Percentiles rank a stretch among this genome's conserved stretches.
phyloP scores from a whole-genome alignment of 495 filamentous ascomycete genomes.

The Melanomma pulvis-pyrius region DNA sequence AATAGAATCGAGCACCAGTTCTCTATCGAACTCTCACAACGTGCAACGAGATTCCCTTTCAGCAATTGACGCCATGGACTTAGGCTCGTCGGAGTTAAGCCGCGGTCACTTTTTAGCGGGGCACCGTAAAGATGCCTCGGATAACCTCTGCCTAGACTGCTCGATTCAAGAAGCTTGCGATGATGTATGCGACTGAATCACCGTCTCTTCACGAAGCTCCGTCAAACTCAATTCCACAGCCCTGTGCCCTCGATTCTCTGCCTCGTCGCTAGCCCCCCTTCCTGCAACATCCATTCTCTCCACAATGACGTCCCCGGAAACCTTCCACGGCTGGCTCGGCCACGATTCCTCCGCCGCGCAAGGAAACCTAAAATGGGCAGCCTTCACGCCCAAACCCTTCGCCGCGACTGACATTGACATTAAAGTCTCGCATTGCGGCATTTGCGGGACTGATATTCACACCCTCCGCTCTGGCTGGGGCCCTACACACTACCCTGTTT shows the following conservation, averaged over 20 bases:
- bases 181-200: conserved; percentile 1
- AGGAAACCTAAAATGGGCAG: conserved; percentile 71
- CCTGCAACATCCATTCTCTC: background rate
- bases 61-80: background rate
- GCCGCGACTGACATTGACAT: conserved; percentile 53
- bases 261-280: background rate
- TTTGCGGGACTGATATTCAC: conserved; percentile 31
- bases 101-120: background rate
- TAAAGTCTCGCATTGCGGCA: conserved; percentile 30
- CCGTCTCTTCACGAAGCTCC: background rate
- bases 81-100: background rate
- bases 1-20: no score
- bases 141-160: conserved; percentile 8
- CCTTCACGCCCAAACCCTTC: conserved; percentile 68
- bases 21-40: no score
- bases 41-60: no score
- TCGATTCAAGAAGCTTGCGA: background rate
- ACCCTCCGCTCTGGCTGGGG: conserved; percentile 63
- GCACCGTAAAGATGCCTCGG: conserved; percentile 14
- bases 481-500: conserved; percentile 52
- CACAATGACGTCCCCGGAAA: conserved; percentile 43
- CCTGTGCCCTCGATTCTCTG: background rate
- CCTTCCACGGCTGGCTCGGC: conserved; percentile 84
- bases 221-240: background rate
- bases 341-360: conserved; percentile 59